Conservation (phyloP, 176 grass and related monocot species). For the Olyra latifolia region DNA sequence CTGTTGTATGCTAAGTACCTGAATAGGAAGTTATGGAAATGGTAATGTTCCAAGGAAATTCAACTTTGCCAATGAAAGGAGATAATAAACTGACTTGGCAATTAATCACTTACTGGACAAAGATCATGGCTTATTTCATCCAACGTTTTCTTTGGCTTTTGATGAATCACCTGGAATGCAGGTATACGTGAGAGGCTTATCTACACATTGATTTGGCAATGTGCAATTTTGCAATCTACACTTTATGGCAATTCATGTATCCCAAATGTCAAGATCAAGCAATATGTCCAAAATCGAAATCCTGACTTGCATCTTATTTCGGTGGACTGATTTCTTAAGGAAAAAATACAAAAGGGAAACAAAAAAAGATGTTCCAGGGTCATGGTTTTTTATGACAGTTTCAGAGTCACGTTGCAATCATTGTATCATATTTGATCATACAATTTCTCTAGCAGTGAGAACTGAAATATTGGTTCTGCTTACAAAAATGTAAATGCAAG, state of each 20-base stretch:
- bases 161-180: constrained; percentile 92
- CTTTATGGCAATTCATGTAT: constrained; percentile 14
- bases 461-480: neutral
- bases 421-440: neutral
- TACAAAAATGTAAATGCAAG: neutral
- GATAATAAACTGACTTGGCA: neutral
- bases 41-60: constrained; percentile 31
- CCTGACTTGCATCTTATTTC: neutral
- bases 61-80: neutral
- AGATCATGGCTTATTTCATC: constrained; percentile 99
- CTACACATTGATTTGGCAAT: constrained; percentile 25
- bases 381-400: neutral
- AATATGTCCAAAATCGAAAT: neutral
- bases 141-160: constrained; percentile 97
- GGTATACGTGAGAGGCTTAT: constrained; percentile 29
- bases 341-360: neutral
- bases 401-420: constrained; percentile 6
- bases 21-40: constrained; percentile 32
- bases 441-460: neutral
- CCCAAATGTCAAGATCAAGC: constrained; percentile 7
- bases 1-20: constrained; percentile 98
- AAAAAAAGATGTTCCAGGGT: neutral
- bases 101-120: constrained; percentile 72
- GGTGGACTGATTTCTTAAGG: constrained; percentile 1
- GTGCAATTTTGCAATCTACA: constrained; percentile 6